Conservation (phyloP, 139 green algal genomes). For the Micromonas pusilla region DNA sequence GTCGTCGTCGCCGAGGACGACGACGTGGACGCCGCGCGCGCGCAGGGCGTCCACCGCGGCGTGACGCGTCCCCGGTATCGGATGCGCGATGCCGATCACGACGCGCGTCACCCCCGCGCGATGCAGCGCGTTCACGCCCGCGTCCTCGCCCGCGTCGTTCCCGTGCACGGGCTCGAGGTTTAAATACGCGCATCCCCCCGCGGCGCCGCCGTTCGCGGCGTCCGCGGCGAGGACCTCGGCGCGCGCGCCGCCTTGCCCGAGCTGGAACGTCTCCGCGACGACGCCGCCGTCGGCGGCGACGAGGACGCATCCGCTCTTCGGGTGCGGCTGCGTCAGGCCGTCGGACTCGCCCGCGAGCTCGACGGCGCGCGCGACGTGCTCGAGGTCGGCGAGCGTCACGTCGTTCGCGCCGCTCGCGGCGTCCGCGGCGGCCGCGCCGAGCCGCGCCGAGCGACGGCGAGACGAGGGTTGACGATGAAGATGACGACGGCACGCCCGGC, state of each 20-base stretch:
- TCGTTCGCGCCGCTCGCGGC: neutral
- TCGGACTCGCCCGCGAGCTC: neutral
- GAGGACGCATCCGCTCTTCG: conserved; percentile 18
- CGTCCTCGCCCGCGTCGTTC: neutral
- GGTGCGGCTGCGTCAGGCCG: neutral
- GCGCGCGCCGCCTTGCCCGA: neutral
- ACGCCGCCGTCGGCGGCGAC: neutral
- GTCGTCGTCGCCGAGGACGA: conserved; percentile 48
- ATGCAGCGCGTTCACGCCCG: conserved; percentile 3
- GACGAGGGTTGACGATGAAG: neutral
- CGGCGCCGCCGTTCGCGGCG: neutral
- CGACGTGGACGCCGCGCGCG: conserved; percentile 62
- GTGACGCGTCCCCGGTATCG: conserved; percentile 63
- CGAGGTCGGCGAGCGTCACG: neutral
- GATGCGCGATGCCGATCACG: conserved; percentile 87
- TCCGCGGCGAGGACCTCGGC: conserved; percentile 1
- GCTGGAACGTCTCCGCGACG: conserved; percentile 4
- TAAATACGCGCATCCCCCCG: conserved; percentile 1
- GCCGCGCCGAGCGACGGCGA: no score
- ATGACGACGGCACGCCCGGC: neutral
- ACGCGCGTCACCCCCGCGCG: conserved; percentile 55
- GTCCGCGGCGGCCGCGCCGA: no score
- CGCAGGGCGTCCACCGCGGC: conserved; percentile 53
- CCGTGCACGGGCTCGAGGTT: conserved; percentile 27
- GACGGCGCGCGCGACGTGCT: neutral